Conservation (phyloP, 1,284 basidiomycete genomes). For the Kalmanozyma brasiliensis region DNA sequence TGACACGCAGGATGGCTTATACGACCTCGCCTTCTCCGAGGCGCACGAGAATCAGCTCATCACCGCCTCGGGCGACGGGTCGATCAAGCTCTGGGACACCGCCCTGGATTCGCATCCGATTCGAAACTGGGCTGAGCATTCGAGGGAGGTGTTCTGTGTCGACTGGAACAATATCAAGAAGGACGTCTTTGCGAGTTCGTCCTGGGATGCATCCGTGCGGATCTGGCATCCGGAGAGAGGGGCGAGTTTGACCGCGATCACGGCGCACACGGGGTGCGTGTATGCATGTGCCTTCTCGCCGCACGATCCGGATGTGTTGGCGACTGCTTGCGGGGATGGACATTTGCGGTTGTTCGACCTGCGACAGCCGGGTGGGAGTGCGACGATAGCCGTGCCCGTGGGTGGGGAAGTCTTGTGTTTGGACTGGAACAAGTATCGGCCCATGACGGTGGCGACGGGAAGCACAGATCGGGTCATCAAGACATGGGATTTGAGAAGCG, state of each 20-base stretch:
- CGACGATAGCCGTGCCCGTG: constrained; percentile 43
- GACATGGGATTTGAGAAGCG: constrained; percentile 77
- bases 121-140: constrained; percentile 91
- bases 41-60: constrained; percentile 92
- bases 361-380: constrained; percentile 22
- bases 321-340: constrained; percentile 82
- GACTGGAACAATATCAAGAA: constrained; percentile 98
- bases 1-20: constrained; percentile 92
- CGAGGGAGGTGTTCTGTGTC: constrained; percentile 89
- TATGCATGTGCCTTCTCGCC: constrained; percentile 92
- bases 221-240: constrained; percentile 86
- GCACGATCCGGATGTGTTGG: constrained; percentile 82
- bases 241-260: constrained; percentile 81
- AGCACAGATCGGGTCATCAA: constrained; percentile 83
- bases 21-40: constrained; percentile 92
- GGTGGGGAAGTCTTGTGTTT: constrained; percentile 73
- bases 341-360: constrained; percentile 61
- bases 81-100: constrained; percentile 89
- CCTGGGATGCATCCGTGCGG: constrained; percentile 92
- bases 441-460: constrained; percentile 79
- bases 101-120: constrained; percentile 89
- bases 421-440: constrained; percentile 93
- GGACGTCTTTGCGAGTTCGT: constrained; percentile 81
- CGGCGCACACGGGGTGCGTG: constrained; percentile 83
- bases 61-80: constrained; percentile 89